Percentiles rank a stretch among this genome's conserved stretches.
Evolutionary conservation across 2,329 filamentous ascomycete genomes (phyloP).

Genomic region (Myriosclerotinia scirpicola): DNA sequence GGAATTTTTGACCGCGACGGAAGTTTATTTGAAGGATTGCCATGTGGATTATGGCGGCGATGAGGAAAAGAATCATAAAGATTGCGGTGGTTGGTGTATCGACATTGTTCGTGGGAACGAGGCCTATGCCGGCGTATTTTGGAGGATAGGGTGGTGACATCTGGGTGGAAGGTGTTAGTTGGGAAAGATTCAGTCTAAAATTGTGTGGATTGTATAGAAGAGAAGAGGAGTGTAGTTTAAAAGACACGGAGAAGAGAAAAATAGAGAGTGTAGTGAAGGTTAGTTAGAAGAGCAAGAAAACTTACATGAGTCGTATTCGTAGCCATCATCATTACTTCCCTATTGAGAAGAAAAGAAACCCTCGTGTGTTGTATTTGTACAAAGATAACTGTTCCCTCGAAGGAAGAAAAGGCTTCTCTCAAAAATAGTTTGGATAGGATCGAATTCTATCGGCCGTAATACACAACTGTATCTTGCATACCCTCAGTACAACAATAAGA

Average conservation of each 20-base stretch:
- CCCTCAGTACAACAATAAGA: too few species aligned
- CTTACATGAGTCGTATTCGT: background rate
- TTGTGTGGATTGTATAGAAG: background rate
- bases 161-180: conserved; percentile 1
- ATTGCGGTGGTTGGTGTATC: conserved; percentile 66
- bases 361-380: background rate
- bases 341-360: background rate
- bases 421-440: background rate
- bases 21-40: conserved; percentile 47
- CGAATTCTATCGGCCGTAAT: background rate
- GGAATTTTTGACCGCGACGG: conserved; percentile 52
- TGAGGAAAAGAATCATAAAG: conserved; percentile 59
- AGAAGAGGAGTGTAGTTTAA: background rate
- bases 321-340: background rate
- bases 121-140: conserved; percentile 53
- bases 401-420: background rate
- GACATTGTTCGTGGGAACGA: conserved; percentile 54
- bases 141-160: conserved; percentile 37
- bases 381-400: background rate
- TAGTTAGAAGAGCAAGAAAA: background rate
- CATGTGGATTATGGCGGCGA: conserved; percentile 57
- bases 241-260: background rate
- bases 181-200: background rate
- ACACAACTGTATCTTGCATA: background rate
- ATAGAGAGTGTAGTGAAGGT: background rate